Evolutionary conservation across 163 green algal species (phyloP), one percentile per base, ranked within the genome.

Genomic region (Trebouxiophyceae sp.): DNA sequence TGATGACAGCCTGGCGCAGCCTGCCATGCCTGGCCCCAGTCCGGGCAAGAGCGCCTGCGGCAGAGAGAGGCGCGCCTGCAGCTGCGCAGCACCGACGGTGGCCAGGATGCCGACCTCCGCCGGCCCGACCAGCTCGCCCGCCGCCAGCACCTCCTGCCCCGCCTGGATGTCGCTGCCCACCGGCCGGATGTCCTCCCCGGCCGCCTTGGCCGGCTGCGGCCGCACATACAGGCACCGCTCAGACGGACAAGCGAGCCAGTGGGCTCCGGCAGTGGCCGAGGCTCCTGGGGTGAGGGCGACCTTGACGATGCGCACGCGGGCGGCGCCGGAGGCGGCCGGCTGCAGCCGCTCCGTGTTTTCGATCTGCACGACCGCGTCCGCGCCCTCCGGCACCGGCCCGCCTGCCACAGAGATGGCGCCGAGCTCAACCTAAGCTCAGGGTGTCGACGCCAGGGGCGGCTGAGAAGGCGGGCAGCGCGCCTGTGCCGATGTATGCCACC

Each of bases 311-410:
- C 65, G 54, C 30, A 84, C 72, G 46, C 77, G 65, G 39, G 50
- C 60, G 12, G 54, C 27, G 29, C 72, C 69, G 44, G 50, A 32
- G 5, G 50, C 50, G 0, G 22, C 68, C 2, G 45, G 68, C n/a
- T 61, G 60, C 44, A 87, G 62, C 46, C 65, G 61, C 68, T 89
- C 61, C 8, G 87, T 96, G 79, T 96, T 83, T 72, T 97, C 93
- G 6, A 97, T 86, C 64, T 95, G 85, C 1, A 96, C 76, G 28
- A 97, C 93, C 5, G 91, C 90, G 73, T 97, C 89, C 6, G 91
- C 89, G 0, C 91, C 93, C 20, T 81, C 57, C 0, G 90, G 91
- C 6, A 97, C 65, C 1, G 88, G 85, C 0, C 73, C 87, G 24
- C 86, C 72, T 77, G 50, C 44, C 57, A n/a, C n/a, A n/a, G n/a